Percentiles rank a stretch among this genome's conserved stretches.
These are phyloP conservation scores for Penicillium dipodomyicola DNA, from an alignment of 495 filamentous ascomycete genomes.

Conservation along the genomic window DNA sequence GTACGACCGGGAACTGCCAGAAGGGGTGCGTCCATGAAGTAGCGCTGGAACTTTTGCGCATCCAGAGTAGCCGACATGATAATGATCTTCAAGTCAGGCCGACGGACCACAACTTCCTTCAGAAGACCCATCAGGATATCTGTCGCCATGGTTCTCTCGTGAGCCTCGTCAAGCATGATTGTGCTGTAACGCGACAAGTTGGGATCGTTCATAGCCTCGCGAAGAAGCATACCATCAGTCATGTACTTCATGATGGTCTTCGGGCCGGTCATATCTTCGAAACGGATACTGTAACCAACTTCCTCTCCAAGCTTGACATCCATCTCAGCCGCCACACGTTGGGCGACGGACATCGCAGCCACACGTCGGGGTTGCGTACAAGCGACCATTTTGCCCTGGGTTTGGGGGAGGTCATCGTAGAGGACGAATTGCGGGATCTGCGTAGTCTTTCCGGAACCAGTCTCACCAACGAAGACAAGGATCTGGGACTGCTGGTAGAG, in stretches of 20 bases:
- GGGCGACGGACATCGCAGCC: slow-evolving; percentile 97
- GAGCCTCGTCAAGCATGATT: slow-evolving; percentile 97
- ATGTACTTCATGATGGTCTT: slow-evolving; percentile 98
- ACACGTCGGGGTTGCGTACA: slow-evolving; percentile 98
- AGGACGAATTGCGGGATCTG: slow-evolving; percentile 98
- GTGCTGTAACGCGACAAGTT: slow-evolving; percentile 88
- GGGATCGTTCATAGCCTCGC: slow-evolving; percentile 98
- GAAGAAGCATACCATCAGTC: slow-evolving; percentile 98
- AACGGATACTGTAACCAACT: slow-evolving; percentile 98
- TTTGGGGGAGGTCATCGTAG: slow-evolving; percentile 91
- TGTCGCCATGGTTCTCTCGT: slow-evolving; percentile 92
- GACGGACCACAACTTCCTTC: slow-evolving; percentile 75
- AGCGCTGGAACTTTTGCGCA: slow-evolving; percentile 96
- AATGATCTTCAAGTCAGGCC: slow-evolving; percentile 89
- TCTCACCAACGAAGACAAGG: slow-evolving; percentile 97
- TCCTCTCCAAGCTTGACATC: slow-evolving; percentile 92
- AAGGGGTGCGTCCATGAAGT: slow-evolving; percentile 91
- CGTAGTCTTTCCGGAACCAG: slow-evolving; percentile 97
- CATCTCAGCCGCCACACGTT: slow-evolving; percentile 96
- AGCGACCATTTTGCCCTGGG: slow-evolving; percentile 80
- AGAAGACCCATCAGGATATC: slow-evolving; percentile 95
- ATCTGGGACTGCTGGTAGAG: slow-evolving; percentile 92
- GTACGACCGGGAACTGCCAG: slow-evolving; percentile 94
- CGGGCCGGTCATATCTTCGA: slow-evolving; percentile 88
- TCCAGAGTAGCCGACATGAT: slow-evolving; percentile 99